Evolutionary conservation across 495 filamentous ascomycete genomes (phyloP), one percentile per base, ranked within the genome.

Genomic region (Penicillium pancosmium): DNA sequence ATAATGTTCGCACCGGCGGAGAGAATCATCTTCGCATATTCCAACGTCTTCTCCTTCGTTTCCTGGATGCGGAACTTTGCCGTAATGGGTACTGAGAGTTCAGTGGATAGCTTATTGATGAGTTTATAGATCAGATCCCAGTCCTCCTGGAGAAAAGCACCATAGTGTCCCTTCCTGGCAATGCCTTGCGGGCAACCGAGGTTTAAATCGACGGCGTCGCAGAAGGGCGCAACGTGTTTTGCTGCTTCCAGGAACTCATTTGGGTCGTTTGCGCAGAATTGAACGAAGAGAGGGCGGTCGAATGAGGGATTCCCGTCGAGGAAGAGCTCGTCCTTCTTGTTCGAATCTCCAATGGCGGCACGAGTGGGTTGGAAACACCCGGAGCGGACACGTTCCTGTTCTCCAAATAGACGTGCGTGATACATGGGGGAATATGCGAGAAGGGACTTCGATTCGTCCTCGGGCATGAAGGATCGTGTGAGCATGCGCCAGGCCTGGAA

Each of bases 141-240:
- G 57, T 98, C 89, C 71, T 99, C 94, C 67, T 99, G 94, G 41
- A 99, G 74, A 66, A 97, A 98, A 10, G 92, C 87, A 9, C 94
- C 94, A 67, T 99, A 99, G 66, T 90, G 87, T 5, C 94, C 94
- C 65, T 86, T 90, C 63, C 82, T 82, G 34, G 94, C 94, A 56
- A 99, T 99, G 2, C 93, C 92, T 68, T 99, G 94, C 2, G 94
- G 94, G 77, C 94, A 99, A n/a, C 94, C 94, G 1, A 99, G 82
- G 69, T 99, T 99, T 61, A 99, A 77, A 70, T 99, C 95, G 9
- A 99, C 90, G 3, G 93, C 94, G 68, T 99, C 94, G 69, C 92
- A 97, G 74, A 90, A 89, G 1, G 90, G 89, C 3, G 86, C 83
- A 0, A 91, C 91, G 51, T 88, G 78, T 21, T 82, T 78, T 3